Conservation (phyloP, 202 grass and related monocot genomes). For the Brachypodium distachyon region DNA sequence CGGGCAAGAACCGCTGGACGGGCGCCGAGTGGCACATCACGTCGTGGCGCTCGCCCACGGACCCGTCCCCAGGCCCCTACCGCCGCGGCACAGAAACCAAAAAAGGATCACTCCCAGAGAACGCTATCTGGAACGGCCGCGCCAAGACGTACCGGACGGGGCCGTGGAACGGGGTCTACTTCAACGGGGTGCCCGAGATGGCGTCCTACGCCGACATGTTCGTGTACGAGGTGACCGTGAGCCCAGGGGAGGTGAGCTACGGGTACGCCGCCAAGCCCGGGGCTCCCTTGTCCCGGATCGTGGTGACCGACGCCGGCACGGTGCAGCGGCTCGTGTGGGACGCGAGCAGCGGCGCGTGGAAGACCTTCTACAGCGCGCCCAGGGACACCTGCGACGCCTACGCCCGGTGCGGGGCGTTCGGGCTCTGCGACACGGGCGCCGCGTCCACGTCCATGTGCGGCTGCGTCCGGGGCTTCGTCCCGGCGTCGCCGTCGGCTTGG, state of each 20-base stretch:
- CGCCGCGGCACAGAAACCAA: neutral
- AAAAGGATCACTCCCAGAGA: neutral
- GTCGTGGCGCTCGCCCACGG: conserved; percentile 21
- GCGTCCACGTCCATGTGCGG: conserved; percentile 8
- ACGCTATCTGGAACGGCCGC: neutral
- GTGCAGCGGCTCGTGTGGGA: conserved; percentile 32
- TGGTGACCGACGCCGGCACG: neutral
- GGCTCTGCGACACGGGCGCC: neutral
- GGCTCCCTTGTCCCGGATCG: neutral
- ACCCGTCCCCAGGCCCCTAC: conserved; percentile 22
- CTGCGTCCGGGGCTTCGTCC: conserved; percentile 29
- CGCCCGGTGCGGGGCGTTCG: conserved; percentile 13
- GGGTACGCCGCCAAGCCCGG: neutral
- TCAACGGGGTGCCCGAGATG: neutral
- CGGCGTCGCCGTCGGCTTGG: neutral
- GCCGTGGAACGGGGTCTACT: conserved; percentile 22
- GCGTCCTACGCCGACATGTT: neutral
- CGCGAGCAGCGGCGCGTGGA: neutral
- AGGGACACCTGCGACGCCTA: conserved; percentile 10
- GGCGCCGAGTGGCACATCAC: conserved; percentile 23
- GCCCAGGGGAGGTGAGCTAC: neutral
- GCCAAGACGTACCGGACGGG: neutral
- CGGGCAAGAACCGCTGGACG: conserved; percentile 25
- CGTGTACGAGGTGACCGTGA: neutral
- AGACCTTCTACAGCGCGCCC: neutral